A percentile compares a stretch with the other conserved stretches of the same genome.
phyloP scores from a whole-genome alignment of 805 yeast genomes.

The Huiozyma sinensis region DNA sequence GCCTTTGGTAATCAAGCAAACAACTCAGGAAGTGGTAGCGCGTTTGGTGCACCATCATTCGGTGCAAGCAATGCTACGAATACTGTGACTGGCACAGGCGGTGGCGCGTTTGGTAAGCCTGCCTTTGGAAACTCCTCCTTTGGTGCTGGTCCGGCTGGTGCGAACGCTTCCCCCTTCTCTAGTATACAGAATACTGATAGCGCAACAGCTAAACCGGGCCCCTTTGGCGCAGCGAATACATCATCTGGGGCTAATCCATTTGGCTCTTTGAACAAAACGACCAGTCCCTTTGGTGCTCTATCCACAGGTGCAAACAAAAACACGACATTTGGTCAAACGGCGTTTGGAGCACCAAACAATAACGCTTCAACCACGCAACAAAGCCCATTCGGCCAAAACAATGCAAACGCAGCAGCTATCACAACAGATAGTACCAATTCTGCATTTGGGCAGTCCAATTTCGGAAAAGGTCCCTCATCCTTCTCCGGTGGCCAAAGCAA shows the following conservation, averaged over 20 bases:
- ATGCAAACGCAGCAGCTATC: not conserved
- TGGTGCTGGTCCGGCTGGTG: slow-evolving; percentile 6
- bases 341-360: slow-evolving; percentile 2
- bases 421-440: slow-evolving; percentile 7
- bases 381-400: too few species aligned
- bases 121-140: slow-evolving; percentile 4
- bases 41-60: slow-evolving; percentile 14
- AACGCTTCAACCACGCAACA: not conserved
- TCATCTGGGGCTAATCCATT: not conserved
- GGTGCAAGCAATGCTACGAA: not conserved
- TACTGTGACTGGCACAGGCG: not conserved
- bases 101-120: slow-evolving; percentile 9
- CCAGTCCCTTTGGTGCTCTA: slow-evolving; percentile 2
- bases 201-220: not conserved
- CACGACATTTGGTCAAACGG: not conserved
- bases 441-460: slow-evolving; percentile 14
- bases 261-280: not conserved
- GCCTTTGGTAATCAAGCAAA: slow-evolving; percentile 5
- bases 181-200: slow-evolving; percentile 7
- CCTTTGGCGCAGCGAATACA: not conserved
- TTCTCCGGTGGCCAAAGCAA: slow-evolving; percentile 6
- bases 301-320: not conserved
- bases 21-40: not conserved
- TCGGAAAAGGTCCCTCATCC: slow-evolving; percentile 7
- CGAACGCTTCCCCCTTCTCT: slow-evolving; percentile 13